phyloP scores from a whole-genome alignment of 2,329 filamentous ascomycete species.

The Sporothrix brunneoviolacea region DNA sequence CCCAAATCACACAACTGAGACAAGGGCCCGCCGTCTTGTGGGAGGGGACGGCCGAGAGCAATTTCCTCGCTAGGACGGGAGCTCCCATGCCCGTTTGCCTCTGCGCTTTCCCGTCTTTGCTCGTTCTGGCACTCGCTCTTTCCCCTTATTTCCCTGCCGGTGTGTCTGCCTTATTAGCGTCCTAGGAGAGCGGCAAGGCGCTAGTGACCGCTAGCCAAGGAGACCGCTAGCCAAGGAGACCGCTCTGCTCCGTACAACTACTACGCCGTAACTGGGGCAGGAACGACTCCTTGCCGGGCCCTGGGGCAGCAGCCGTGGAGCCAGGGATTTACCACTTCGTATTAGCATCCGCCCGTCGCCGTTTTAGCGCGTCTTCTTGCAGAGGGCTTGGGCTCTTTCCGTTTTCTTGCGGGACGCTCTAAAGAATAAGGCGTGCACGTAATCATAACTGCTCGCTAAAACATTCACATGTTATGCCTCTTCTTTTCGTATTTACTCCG shows the following conservation, averaged over 20 bases:
- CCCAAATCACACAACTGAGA: slow-evolving; percentile 6
- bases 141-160: background rate
- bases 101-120: background rate
- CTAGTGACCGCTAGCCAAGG: slow-evolving; percentile 3
- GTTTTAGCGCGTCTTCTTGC: slow-evolving; percentile 8
- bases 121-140: background rate
- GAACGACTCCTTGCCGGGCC: slow-evolving; percentile 2
- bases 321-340: background rate
- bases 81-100: slow-evolving; percentile 1
- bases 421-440: too few relatives aligned
- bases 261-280: slow-evolving; percentile 5
- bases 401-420: background rate
- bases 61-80: slow-evolving; percentile 5
- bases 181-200: too few relatives aligned
- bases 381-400: background rate
- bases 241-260: too few relatives aligned
- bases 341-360: slow-evolving; percentile 4
- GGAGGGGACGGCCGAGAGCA: slow-evolving; percentile 7
- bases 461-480: too few relatives aligned
- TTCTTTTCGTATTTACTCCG: too few relatives aligned
- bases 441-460: too few relatives aligned
- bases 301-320: background rate
- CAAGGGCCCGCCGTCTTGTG: too few relatives aligned
- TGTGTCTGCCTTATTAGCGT: too few relatives aligned
- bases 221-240: slow-evolving; percentile 2